Evolutionary conservation across 2,329 filamentous ascomycete species (phyloP).

Genomic region (Rhinocladiella similis): DNA sequence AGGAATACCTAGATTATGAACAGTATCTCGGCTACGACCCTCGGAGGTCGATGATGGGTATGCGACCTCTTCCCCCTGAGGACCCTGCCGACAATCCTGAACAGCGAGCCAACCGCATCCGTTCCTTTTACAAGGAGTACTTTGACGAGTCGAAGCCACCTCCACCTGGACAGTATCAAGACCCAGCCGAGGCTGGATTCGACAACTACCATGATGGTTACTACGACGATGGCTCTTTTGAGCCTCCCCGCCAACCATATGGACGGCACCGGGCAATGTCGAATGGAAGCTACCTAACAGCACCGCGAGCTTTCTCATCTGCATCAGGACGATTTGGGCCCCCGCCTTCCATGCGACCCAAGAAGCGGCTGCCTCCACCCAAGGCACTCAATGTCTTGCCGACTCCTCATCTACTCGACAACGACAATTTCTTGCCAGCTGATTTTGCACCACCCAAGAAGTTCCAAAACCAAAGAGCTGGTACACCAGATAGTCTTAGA

Average conservation of each 20-base stretch:
- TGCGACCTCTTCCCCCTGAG: slow-evolving; percentile 85
- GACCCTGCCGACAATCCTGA: slow-evolving; percentile 89
- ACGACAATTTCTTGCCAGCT: slow-evolving; percentile 73
- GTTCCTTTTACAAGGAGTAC: slow-evolving; percentile 99
- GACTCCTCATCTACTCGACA: slow-evolving; percentile 79
- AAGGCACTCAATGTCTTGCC: slow-evolving; percentile 72
- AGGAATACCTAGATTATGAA: slow-evolving; percentile 23
- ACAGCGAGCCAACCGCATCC: slow-evolving; percentile 89
- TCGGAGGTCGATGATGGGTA: slow-evolving; percentile 58
- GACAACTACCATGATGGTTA: slow-evolving; percentile 57
- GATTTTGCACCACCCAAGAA: slow-evolving; percentile 83
- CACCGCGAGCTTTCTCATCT: slow-evolving; percentile 65
- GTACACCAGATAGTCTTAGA: slow-evolving; percentile 62
- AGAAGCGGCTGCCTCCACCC: slow-evolving; percentile 69
- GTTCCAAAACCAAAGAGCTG: slow-evolving; percentile 67
- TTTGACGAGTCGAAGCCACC: slow-evolving; percentile 72
- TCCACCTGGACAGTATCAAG: slow-evolving; percentile 70
- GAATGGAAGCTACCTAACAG: slow-evolving; percentile 47
- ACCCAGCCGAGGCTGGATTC: slow-evolving; percentile 68
- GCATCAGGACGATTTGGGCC: slow-evolving; percentile 51
- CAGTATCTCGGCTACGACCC: slow-evolving; percentile 38
- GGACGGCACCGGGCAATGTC: slow-evolving; percentile 28
- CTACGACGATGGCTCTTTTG: slow-evolving; percentile 30
- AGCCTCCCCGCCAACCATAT: slow-evolving; percentile 37
- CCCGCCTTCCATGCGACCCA: slow-evolving; percentile 46